Conservation (phyloP, 2,329 filamentous ascomycete genomes). For the Triangularia verruculosa region DNA sequence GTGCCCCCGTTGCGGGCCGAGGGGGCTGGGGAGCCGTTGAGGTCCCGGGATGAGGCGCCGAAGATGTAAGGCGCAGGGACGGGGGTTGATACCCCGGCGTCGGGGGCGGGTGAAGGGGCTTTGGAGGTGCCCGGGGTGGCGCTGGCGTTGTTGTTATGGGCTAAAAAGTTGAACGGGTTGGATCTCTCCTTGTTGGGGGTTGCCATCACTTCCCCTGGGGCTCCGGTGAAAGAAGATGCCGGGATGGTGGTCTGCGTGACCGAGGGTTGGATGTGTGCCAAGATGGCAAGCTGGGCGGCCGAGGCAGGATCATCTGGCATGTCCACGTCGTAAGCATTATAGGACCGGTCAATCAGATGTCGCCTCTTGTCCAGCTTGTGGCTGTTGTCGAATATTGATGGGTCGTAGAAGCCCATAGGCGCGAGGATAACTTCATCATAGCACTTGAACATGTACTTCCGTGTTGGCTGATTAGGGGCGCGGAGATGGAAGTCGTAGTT, state of each 20-base stretch:
- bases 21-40: constrained; percentile 51
- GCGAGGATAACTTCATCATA: constrained; percentile 96
- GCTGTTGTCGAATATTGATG: constrained; percentile 78
- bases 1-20: constrained; percentile 52
- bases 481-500: constrained; percentile 87
- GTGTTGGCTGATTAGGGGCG: constrained; percentile 80
- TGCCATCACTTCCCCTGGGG: constrained; percentile 46
- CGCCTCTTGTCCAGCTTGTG: constrained; percentile 76
- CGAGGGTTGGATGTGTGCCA: constrained; percentile 59
- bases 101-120: constrained; percentile 82
- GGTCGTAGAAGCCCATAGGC: constrained; percentile 91
- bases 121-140: constrained; percentile 81
- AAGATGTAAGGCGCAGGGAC: constrained; percentile 56
- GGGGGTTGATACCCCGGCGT: constrained; percentile 65
- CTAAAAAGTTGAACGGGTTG: constrained; percentile 67
- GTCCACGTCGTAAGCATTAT: constrained; percentile 89
- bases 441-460: constrained; percentile 92
- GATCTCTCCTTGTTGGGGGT: constrained; percentile 62
- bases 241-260: constrained; percentile 47
- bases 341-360: constrained; percentile 80
- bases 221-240: constrained; percentile 31
- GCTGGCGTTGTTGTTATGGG: constrained; percentile 67
- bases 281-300: constrained; percentile 70
- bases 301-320: constrained; percentile 85
- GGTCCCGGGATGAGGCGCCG: constrained; percentile 41